These are phyloP conservation scores for Aspergillus asperescens DNA, from an alignment of 495 filamentous ascomycete species.

Conservation along the genomic window DNA sequence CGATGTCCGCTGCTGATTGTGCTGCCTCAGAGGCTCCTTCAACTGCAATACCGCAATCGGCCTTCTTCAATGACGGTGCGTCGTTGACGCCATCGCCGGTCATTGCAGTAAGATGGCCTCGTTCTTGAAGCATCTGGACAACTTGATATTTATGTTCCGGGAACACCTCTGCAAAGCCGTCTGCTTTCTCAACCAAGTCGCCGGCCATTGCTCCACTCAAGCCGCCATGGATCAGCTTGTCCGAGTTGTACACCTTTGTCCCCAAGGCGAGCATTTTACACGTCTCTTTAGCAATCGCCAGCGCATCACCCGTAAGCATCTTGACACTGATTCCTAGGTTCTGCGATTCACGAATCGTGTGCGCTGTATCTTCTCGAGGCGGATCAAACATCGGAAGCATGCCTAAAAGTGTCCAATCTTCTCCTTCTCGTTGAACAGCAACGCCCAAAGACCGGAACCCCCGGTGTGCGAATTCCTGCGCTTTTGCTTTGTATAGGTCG, in stretches of 20 bases:
- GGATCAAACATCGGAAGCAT: slow-evolving; percentile 75
- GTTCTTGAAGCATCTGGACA: slow-evolving; percentile 93
- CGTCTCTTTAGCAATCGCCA: slow-evolving; percentile 72
- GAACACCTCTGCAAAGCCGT: slow-evolving; percentile 83
- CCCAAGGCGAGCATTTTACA: slow-evolving; percentile 71
- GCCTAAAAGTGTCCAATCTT: slow-evolving; percentile 60
- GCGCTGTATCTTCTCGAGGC: slow-evolving; percentile 68
- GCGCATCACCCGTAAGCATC: slow-evolving; percentile 71
- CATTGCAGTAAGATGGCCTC: slow-evolving; percentile 95
- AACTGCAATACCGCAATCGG: slow-evolving; percentile 71
- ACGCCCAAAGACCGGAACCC: slow-evolving; percentile 73
- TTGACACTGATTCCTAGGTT: slow-evolving; percentile 67
- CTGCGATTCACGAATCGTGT: slow-evolving; percentile 68
- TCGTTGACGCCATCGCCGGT: slow-evolving; percentile 98
- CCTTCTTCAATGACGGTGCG: slow-evolving; percentile 92
- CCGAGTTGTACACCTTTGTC: slow-evolving; percentile 72
- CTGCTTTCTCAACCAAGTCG: slow-evolving; percentile 66
- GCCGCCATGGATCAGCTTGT: slow-evolving; percentile 64
- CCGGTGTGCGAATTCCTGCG: slow-evolving; percentile 66
- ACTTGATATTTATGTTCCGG: slow-evolving; percentile 98
- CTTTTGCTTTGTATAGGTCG: slow-evolving; percentile 58
- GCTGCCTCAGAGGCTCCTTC: slow-evolving; percentile 71
- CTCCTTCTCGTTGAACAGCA: slow-evolving; percentile 57
- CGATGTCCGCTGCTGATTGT: slow-evolving; percentile 69
- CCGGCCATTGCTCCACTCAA: slow-evolving; percentile 63